Percentiles rank a stretch among this genome's conserved stretches.
phyloP scores from a whole-genome alignment of 805 yeast species.

The Brettanomyces bruxellensis region DNA sequence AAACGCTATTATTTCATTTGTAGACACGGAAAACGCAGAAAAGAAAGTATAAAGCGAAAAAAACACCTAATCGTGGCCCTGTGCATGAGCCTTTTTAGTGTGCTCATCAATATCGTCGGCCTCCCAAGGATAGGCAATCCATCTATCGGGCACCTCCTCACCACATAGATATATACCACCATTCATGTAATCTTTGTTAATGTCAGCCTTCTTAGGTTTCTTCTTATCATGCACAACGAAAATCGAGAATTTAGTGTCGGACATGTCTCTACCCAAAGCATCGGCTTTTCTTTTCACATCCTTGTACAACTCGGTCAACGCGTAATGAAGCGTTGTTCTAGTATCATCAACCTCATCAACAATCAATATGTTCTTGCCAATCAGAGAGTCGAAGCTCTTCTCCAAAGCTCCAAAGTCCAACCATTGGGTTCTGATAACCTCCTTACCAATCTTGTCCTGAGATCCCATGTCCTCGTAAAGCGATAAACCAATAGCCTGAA shows the following conservation, averaged over 20 bases:
- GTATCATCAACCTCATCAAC: conserved; percentile 92
- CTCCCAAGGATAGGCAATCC: conserved; percentile 94
- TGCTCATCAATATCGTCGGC: conserved; percentile 73
- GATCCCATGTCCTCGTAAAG: conserved; percentile 50
- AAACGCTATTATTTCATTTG: not conserved
- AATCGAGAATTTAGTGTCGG: conserved; percentile 58
- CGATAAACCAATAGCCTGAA: conserved; percentile 62
- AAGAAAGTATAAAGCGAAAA: not conserved
- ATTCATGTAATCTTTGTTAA: conserved; percentile 54
- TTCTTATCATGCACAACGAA: conserved; percentile 81
- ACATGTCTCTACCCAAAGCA: conserved; percentile 47
- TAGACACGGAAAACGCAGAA: not conserved
- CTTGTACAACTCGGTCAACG: conserved; percentile 64
- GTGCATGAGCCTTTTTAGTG: conserved; percentile 52
- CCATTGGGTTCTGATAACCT: conserved; percentile 87
- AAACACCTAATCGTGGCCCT: conserved; percentile 42
- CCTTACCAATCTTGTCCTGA: conserved; percentile 55
- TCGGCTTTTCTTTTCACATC: conserved; percentile 54
- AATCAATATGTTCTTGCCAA: conserved; percentile 73
- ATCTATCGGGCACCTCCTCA: conserved; percentile 60
- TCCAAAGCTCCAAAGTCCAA: conserved; percentile 68
- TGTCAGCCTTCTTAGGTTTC: conserved; percentile 70
- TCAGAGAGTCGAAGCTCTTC: conserved; percentile 62
- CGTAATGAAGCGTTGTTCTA: conserved; percentile 82
- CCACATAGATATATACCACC: conserved; percentile 67